These are phyloP conservation scores for Cladobotryum protrusum DNA, from an alignment of 2,329 filamentous ascomycete genomes.

Conservation along the genomic window DNA sequence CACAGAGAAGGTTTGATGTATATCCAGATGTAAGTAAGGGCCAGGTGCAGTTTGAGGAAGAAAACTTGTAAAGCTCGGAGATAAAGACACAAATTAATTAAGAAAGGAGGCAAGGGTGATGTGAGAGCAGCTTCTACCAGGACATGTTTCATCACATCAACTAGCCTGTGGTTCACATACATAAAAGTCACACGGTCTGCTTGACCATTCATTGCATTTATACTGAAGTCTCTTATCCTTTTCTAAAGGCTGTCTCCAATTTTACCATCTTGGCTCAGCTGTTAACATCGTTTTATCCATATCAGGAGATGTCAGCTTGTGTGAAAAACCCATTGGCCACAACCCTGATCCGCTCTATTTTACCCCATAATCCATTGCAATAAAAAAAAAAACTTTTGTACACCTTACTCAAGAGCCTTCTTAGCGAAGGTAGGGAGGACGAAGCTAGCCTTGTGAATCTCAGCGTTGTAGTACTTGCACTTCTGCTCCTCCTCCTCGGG, in stretches of 20 bases:
- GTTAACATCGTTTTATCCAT: too few species aligned
- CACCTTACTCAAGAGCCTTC: constrained; percentile 57
- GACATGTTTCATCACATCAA: not conserved
- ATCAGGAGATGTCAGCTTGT: too few species aligned
- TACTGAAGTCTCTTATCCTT: not conserved
- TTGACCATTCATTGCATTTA: not conserved
- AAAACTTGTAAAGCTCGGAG: not conserved
- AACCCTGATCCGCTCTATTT: too few species aligned
- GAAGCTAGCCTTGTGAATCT: constrained; percentile 93
- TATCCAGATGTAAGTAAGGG: constrained; percentile 82
- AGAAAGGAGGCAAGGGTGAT: not conserved
- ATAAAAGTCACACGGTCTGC: not conserved
- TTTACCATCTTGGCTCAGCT: too few species aligned
- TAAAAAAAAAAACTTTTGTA: too few species aligned
- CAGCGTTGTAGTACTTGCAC: constrained; percentile 95
- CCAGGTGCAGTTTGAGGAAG: constrained; percentile 20
- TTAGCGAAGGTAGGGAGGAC: constrained; percentile 89
- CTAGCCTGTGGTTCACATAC: not conserved
- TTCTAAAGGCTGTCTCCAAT: not conserved
- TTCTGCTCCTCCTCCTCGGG: constrained; percentile 85
- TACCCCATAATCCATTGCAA: too few species aligned
- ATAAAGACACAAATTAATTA: not conserved
- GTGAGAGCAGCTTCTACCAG: too few species aligned
- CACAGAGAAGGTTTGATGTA: constrained; percentile 87
- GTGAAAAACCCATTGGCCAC: too few species aligned